phyloP scores from a whole-genome alignment of 2,329 filamentous ascomycete species.

The Alternaria infectoria region DNA sequence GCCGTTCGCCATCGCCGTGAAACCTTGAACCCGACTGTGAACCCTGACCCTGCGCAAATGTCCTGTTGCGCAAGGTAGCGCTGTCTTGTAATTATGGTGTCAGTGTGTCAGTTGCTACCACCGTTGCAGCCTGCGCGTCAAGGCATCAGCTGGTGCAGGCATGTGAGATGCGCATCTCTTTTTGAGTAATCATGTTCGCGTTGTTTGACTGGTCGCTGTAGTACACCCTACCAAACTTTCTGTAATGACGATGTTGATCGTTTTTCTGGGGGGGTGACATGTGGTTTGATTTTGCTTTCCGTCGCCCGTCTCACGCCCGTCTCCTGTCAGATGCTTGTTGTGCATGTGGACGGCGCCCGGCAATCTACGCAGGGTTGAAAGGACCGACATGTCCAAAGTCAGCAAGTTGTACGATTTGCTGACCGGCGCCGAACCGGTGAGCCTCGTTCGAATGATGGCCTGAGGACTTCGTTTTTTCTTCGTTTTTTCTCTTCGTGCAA shows the following conservation, averaged over 20 bases:
- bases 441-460: neutral
- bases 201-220: neutral
- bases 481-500: neutral
- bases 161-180: neutral
- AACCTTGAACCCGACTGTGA: neutral
- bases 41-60: neutral
- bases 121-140: neutral
- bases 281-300: neutral
- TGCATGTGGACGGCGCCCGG: neutral
- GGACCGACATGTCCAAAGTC: neutral
- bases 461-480: neutral
- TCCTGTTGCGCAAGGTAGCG: neutral
- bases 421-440: neutral
- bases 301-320: neutral
- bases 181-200: neutral
- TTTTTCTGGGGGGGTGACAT: neutral
- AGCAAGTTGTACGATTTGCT: neutral
- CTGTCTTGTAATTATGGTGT: neutral
- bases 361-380: neutral
- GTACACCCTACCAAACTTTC: neutral
- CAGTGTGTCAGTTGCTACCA: neutral
- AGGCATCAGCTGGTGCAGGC: neutral
- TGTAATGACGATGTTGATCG: neutral
- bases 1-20: neutral
- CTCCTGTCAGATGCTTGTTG: neutral